Evolutionary conservation across 768 basidiomycete genomes (phyloP).

Genomic region (Holtermanniella nyarrowii): DNA sequence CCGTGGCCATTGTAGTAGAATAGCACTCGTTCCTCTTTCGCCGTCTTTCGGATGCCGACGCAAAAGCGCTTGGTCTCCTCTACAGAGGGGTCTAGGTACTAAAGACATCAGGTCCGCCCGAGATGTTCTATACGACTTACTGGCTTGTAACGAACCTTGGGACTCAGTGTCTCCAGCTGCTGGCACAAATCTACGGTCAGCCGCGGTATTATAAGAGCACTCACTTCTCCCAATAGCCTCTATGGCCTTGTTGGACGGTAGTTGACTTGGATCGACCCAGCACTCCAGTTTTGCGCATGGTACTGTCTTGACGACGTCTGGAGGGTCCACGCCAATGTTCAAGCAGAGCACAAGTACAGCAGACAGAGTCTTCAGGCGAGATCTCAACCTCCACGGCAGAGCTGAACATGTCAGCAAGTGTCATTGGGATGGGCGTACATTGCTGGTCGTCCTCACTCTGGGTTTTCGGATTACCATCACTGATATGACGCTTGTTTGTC

Average conservation of each 20-base stretch:
- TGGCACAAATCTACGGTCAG: slow-evolving; percentile 56
- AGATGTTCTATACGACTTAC: slow-evolving; percentile 16
- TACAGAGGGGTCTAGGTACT: slow-evolving; percentile 85
- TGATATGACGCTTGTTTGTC: slow-evolving; percentile 66
- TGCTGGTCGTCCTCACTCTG: slow-evolving; percentile 43
- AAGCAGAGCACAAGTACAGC: slow-evolving; percentile 78
- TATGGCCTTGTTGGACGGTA: slow-evolving; percentile 85
- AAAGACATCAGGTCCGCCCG: not conserved
- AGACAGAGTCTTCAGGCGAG: slow-evolving; percentile 81
- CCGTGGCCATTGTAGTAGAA: slow-evolving; percentile 99
- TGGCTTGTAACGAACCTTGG: slow-evolving; percentile 83
- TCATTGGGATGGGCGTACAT: too few relatives aligned
- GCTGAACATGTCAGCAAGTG: slow-evolving; percentile 8
- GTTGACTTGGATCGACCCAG: slow-evolving; percentile 91
- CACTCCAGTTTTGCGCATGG: slow-evolving; percentile 91
- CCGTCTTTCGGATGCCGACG: slow-evolving; percentile 66
- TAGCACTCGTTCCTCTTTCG: slow-evolving; percentile 84
- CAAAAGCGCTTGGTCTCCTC: slow-evolving; percentile 88
- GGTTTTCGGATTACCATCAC: slow-evolving; percentile 74
- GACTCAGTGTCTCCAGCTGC: slow-evolving; percentile 90
- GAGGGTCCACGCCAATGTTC: slow-evolving; percentile 95
- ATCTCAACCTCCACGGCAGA: slow-evolving; percentile 71
- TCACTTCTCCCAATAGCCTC: slow-evolving; percentile 74
- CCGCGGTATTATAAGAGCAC: not conserved
- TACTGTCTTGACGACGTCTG: slow-evolving; percentile 92